Conservation (phyloP, 1,284 basidiomycete genomes). For the Ceratobasidium sp. region DNA sequence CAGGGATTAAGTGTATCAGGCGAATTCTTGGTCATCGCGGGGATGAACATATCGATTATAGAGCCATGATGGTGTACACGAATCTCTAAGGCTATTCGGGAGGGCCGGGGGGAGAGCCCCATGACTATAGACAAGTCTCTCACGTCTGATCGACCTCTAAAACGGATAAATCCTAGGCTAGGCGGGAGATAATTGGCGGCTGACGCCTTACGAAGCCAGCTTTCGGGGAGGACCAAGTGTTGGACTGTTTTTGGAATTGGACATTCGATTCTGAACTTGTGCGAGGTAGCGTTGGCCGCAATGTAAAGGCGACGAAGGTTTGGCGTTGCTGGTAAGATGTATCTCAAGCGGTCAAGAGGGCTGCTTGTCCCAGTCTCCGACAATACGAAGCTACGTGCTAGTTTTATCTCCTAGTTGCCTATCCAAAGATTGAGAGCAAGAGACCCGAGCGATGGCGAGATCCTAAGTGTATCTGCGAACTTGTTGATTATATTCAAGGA, state of each 20-base stretch:
- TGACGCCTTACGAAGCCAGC: neutral
- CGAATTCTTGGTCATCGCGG: too few species aligned
- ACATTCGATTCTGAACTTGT: neutral
- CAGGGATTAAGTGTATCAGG: too few species aligned
- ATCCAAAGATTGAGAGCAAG: neutral
- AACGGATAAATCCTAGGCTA: too few species aligned
- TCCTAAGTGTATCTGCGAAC: neutral
- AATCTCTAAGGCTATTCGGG: too few species aligned
- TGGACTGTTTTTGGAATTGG: neutral
- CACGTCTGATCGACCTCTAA: too few species aligned
- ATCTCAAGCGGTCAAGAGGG: neutral
- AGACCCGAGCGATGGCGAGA: neutral
- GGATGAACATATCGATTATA: too few species aligned
- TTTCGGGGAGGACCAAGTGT: neutral
- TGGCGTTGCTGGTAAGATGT: neutral
- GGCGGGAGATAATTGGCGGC: too few species aligned
- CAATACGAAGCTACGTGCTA: too few species aligned
- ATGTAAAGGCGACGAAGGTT: neutral
- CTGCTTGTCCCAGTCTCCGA: too few species aligned
- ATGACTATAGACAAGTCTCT: too few species aligned
- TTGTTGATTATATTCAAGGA: neutral
- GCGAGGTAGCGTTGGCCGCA: neutral
- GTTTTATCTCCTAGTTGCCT: neutral
- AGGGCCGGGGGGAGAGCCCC: too few species aligned
- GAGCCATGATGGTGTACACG: too few species aligned